Evolutionary conservation across 2,329 filamentous ascomycete species (phyloP), one percentile per base, ranked within the genome.

Genomic region (Chalara sp.): DNA sequence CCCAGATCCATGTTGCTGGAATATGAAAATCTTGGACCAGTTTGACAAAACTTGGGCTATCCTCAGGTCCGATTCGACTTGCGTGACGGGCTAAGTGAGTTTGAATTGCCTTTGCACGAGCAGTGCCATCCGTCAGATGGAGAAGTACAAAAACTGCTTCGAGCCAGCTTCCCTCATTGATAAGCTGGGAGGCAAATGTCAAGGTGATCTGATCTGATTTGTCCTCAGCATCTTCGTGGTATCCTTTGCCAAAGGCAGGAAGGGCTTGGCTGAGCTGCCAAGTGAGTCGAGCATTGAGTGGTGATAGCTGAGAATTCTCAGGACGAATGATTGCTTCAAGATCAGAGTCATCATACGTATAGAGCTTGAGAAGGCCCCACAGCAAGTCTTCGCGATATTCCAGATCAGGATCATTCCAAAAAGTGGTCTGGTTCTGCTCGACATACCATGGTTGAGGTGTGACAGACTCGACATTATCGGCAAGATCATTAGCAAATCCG

Each of bases 281-380:
- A 33, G 81, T 83, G 11, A 96, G 72, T 8, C 90, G 81, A 57
- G 83, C 81, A 58, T 91, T 84, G 46, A 95, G 72, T 4, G 85
- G 83, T 33, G 87, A 85, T 10, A 88, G 76, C 53, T 87, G 86
- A 1, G 87, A 81, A 56, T 89, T 89, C 61, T 89, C 83, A 0
- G 90, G 87, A 11, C 84, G 79, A 32, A 96, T 71, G 12, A 90
- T 76, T 35, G 84, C 80, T 59, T 89, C 87, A 3, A 95, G 65
- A 46, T 78, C 73, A 42, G 70, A 74, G 10, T 71, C 69, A n/a
- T 80, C 73, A n/a, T 71, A 73, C 1, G 89, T 80, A 61, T 90
- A 95, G 5, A 95, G 74, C 65, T 88, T 89, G 46, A 99, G 71
- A 0, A 99, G 76, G 10, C 89, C 87, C 86, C 92, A 96, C 1